These are phyloP conservation scores for Exophiala bonariae DNA, from an alignment of 2,329 filamentous ascomycete species.

Conservation along the genomic window DNA sequence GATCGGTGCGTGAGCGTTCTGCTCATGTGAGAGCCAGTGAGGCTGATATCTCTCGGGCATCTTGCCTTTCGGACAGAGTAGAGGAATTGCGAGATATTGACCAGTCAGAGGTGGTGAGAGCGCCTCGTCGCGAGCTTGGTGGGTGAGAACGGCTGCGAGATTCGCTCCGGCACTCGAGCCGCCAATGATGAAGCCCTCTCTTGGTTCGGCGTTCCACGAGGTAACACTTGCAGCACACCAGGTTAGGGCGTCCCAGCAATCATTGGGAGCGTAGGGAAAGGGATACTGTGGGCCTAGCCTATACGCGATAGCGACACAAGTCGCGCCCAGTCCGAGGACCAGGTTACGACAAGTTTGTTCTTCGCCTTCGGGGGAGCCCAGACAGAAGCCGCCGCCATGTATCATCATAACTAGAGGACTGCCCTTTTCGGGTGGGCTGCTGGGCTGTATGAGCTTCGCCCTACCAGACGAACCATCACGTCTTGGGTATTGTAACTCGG, in stretches of 20 bases:
- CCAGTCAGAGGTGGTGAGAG: constrained; percentile 47
- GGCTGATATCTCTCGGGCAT: constrained; percentile 39
- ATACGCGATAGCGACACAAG: constrained; percentile 16
- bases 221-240: constrained; percentile 27
- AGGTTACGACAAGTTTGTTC: constrained; percentile 18
- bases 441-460: constrained; percentile 21
- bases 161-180: constrained; percentile 48
- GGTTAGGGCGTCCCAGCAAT: constrained; percentile 9
- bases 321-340: constrained; percentile 15
- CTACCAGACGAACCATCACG: constrained; percentile 24
- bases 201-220: constrained; percentile 37
- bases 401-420: constrained; percentile 22
- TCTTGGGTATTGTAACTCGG: constrained; percentile 20
- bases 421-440: not conserved
- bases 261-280: constrained; percentile 21
- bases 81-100: constrained; percentile 44
- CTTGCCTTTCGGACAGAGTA: constrained; percentile 30
- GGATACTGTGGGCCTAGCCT: constrained; percentile 18
- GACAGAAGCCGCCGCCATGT: constrained; percentile 29
- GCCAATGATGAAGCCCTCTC: constrained; percentile 49
- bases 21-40: constrained; percentile 30
- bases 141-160: constrained; percentile 33
- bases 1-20: constrained; percentile 41
- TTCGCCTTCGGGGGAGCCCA: constrained; percentile 25
- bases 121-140: constrained; percentile 33